Evolutionary conservation across 257 asterid genomes (phyloP), one percentile per base, ranked within the genome.

Genomic region (Lycium ferocissimum): DNA sequence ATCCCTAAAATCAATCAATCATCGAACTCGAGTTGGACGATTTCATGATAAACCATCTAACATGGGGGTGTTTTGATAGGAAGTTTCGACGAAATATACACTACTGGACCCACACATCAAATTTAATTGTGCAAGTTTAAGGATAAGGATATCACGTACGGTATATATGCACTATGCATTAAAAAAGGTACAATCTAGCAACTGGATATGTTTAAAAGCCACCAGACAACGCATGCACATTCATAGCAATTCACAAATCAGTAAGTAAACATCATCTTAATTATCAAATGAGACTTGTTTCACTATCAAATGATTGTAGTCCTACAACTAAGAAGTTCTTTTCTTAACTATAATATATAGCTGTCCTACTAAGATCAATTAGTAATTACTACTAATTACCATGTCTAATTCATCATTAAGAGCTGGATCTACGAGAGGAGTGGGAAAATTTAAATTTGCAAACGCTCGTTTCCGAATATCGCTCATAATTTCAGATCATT

Each of bases 141-240:
- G 51, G 79, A 71, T 71, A 71, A 71, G 79, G 56, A 40, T 40
- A 70, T 70, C 53, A 35, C 33, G 45, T 12, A 12, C 5, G n/a
- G 45, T 65, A 11, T 65, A 3, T 17, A 69, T 69, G 78, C 13
- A 14, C 7, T 40, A 40, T 71, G 57, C 79, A 43, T 9, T 43
- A 71, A 71, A 56, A 72, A 72, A 43, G 80, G 80, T 10, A 72
- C 80, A 72, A 72, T 5, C 7, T 71, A 71, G 22, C 79, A 71
- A 71, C 54, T 71, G 57, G 33, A 71, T 43, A 43, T 40, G 79
- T 71, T 71, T 43, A 3, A 43, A 40, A 40, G 33, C 78, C 26
- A 70, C 33, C 78, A 70, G 53, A 70, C 78, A 61, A n/a, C 67
- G 2, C 67, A 61, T 61, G 67, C 67, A n/a, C 67, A 7, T n/a